Conservation (phyloP, 2,329 filamentous ascomycete genomes). For the Fusarium sambucinum region DNA sequence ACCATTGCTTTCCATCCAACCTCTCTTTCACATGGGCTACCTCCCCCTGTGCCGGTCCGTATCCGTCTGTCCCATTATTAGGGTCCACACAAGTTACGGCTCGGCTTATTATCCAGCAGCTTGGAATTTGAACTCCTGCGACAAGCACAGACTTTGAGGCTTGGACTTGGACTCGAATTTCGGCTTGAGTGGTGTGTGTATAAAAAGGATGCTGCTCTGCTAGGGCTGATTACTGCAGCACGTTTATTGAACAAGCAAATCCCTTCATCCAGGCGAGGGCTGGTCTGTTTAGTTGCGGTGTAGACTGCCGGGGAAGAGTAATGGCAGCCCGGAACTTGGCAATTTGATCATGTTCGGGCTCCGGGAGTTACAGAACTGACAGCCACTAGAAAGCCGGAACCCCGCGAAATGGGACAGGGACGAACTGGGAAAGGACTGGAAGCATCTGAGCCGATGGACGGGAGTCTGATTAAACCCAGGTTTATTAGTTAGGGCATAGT, state of each 20-base stretch:
- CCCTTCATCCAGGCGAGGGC: constrained; percentile 13
- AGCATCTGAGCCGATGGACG: constrained; percentile 3
- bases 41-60: constrained; percentile 10
- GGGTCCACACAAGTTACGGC: constrained; percentile 36
- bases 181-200: constrained; percentile 2
- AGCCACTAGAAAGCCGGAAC: constrained; percentile 38
- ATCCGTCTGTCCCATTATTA: constrained; percentile 19
- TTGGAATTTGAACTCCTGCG: constrained; percentile 41
- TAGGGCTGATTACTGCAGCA: constrained; percentile 18
- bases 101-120: constrained; percentile 34
- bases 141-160: constrained; percentile 35
- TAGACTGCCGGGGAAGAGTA: constrained; percentile 27
- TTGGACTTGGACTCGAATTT: neutral
- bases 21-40: constrained; percentile 35
- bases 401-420: constrained; percentile 35
- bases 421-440: constrained; percentile 33
- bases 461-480: constrained; percentile 1
- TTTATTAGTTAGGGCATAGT: neutral
- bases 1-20: constrained; percentile 35
- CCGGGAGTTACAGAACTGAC: constrained; percentile 28
- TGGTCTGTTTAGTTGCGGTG: constrained; percentile 35
- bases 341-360: constrained; percentile 21
- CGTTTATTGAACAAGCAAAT: constrained; percentile 27
- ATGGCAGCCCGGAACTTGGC: constrained; percentile 30
- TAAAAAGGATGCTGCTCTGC: neutral